phyloP scores from a whole-genome alignment of 768 basidiomycete genomes.

The Mrakia blollopis region DNA sequence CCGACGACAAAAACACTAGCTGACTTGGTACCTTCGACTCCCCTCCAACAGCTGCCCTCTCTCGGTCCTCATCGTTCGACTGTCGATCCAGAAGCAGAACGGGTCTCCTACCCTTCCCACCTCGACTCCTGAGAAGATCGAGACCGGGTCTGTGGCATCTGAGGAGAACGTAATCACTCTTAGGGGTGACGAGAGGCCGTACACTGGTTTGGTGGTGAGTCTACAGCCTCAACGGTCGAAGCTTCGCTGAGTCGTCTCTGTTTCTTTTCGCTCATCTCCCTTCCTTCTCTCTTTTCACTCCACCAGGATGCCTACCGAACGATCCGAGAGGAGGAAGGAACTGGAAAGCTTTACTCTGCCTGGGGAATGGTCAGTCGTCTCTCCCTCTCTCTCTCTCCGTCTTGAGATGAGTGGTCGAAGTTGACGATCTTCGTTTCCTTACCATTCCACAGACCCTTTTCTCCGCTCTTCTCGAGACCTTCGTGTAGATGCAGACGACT shows the following conservation, averaged over 20 bases:
- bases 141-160: background rate
- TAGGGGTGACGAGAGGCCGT: background rate
- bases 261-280: background rate
- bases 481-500: background rate
- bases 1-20: too few relatives aligned
- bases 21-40: background rate
- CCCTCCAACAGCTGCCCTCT: background rate
- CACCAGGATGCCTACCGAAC: background rate
- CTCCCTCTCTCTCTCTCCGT: too few relatives aligned
- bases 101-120: background rate
- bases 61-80: background rate
- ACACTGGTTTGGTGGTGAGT: conserved; percentile 1
- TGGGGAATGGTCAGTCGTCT: background rate
- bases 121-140: background rate
- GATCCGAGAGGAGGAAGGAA: conserved; percentile 9
- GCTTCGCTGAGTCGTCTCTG: background rate
- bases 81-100: background rate
- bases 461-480: background rate
- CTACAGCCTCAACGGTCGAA: background rate
- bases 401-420: too few relatives aligned
- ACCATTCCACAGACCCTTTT: background rate
- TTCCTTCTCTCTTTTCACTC: background rate
- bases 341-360: background rate
- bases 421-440: background rate
- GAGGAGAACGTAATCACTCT: background rate